Evolutionary conservation across 768 basidiomycete genomes (phyloP), one percentile per base, ranked within the genome.

Genomic region (Daedalea quercina): DNA sequence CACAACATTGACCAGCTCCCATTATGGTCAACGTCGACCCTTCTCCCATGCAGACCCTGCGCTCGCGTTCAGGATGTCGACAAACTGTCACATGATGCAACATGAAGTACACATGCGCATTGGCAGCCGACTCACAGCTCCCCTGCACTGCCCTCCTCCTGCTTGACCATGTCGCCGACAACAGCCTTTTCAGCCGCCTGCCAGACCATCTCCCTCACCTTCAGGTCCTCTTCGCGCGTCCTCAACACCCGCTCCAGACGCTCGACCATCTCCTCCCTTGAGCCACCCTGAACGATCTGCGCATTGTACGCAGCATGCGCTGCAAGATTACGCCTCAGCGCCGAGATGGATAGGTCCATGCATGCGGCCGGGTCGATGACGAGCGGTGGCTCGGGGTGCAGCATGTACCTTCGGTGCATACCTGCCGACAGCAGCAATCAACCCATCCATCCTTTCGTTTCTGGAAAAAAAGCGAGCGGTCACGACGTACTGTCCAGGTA

Each of bases 291-390:
- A 19, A 72, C n/a, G 33, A 85, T 75, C 0, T 57, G 58, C 20
- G 70, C 57, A 57, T 86, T 81, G 52, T 63, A 63, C 11, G 57
- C 67, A 1, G 80, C 75, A 58, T 86, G 83, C 1, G 75, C 83
- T 19, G 69, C 68, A 3, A 87, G 73, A 57, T 87, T 86, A 11
- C 77, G 70, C 56, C 73, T 74, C 26, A 86, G 68, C 0, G 79
- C 81, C 1, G 68, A 67, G 3, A 59, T 54, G 15, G 81, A 76
- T 12, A 85, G 70, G 11, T 65, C 62, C 13, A 63, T 47, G 55
- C 77, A 78, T 17, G 67, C 54, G 8, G 58, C 53, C 3, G 79
- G 73, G 44, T 75, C 67, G 15, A 64, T 66, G 53, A 84, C 73
- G 34, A 84, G 70, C 8, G 84, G 82, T 0, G 81, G 73, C 0